A percentile compares a stretch with the other conserved stretches of the same genome.
Evolutionary conservation across 129 eudicot genomes (phyloP).

Genomic region (Flaveria trinervia): DNA sequence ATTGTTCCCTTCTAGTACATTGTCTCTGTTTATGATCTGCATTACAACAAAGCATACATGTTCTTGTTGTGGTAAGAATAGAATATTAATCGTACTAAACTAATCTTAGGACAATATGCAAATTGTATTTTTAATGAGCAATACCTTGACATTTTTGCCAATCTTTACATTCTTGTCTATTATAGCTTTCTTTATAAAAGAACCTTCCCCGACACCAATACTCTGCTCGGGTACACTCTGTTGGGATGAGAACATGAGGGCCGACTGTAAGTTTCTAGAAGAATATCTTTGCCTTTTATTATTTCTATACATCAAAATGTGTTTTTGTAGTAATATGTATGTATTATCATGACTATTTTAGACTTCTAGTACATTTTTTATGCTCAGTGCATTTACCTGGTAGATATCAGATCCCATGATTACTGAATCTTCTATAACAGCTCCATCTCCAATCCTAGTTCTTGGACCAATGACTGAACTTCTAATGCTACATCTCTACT

Average conservation of each 20-base stretch:
- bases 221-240: conserved; percentile 42
- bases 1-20: conserved; percentile 61
- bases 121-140: background rate
- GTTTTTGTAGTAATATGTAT: background rate
- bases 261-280: background rate
- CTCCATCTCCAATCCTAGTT: conserved; percentile 74
- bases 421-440: conserved; percentile 76
- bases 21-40: conserved; percentile 86
- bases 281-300: background rate
- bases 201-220: conserved; percentile 80
- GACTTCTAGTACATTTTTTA: background rate
- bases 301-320: background rate
- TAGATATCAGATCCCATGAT: conserved; percentile 91
- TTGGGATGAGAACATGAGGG: conserved; percentile 1
- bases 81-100: background rate
- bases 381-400: conserved; percentile 42
- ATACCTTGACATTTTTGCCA: conserved; percentile 90
- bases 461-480: conserved; percentile 77
- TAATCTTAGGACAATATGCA: background rate
- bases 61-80: background rate
- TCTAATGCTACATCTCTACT: conserved; percentile 80
- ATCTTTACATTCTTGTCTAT: conserved; percentile 90
- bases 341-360: background rate
- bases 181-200: conserved; percentile 74
- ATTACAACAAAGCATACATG: conserved; percentile 21